Percentiles rank a stretch among this genome's conserved stretches.
phyloP scores from a whole-genome alignment of 129 eudicot species.

The Pulicaria dysenterica region DNA sequence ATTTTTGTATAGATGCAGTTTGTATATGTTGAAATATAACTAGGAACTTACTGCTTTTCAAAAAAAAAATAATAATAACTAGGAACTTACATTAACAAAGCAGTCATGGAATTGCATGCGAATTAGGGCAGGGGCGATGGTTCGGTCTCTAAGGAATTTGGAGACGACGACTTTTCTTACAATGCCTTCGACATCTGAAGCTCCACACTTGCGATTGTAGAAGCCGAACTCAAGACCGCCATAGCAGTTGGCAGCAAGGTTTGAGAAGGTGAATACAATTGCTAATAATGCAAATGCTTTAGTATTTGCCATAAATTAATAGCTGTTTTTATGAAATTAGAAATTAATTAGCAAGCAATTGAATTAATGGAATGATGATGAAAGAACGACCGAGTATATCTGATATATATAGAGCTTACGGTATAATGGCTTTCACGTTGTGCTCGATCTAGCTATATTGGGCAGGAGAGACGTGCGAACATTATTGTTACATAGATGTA shows the following conservation, averaged over 20 bases:
- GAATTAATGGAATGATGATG: constrained; percentile 16
- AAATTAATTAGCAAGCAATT: too few species aligned
- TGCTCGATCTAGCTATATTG: too few species aligned
- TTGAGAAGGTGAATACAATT: constrained; percentile 35
- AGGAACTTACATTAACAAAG: constrained; percentile 53
- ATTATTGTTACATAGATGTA: too few species aligned
- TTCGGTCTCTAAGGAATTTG: constrained; percentile 28
- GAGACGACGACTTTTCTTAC: constrained; percentile 30
- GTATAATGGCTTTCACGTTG: too few species aligned
- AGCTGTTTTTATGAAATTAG: neutral
- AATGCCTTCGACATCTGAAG: constrained; percentile 46
- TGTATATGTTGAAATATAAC: too few species aligned
- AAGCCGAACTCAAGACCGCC: constrained; percentile 43
- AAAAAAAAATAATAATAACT: too few species aligned
- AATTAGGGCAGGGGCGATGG: constrained; percentile 60
- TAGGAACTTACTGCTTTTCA: too few species aligned
- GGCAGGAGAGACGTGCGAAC: too few species aligned
- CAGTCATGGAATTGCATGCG: constrained; percentile 88
- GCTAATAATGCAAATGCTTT: constrained; percentile 24
- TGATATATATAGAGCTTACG: too few species aligned
- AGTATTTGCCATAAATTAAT: constrained; percentile 12
- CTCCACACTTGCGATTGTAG: constrained; percentile 53
- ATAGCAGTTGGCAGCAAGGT: constrained; percentile 33
- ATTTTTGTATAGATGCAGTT: too few species aligned
- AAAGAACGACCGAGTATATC: neutral